phyloP scores from a whole-genome alignment of 1,284 basidiomycete species.

The Coniferiporia sulphurascens region DNA sequence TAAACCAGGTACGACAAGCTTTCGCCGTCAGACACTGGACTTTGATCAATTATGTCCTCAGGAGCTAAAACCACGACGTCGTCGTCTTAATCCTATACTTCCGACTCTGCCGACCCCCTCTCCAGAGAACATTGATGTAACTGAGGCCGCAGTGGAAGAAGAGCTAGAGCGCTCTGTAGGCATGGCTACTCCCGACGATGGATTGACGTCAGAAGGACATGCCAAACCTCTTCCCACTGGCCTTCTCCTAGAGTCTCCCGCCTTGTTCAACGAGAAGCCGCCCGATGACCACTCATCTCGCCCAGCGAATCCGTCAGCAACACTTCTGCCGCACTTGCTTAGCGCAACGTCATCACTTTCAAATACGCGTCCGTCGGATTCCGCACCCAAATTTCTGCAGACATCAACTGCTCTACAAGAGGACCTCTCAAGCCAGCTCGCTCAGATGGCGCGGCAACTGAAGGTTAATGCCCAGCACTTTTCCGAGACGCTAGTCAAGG shows the following conservation, averaged over 20 bases:
- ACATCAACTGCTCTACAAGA: slow-evolving; percentile 62
- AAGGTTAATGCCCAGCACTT: slow-evolving; percentile 72
- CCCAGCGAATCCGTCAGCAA: slow-evolving; percentile 14
- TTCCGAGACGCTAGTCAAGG: slow-evolving; percentile 55
- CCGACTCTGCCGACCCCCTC: slow-evolving; percentile 25
- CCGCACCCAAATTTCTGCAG: slow-evolving; percentile 44
- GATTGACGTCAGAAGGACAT: no score
- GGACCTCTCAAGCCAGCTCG: slow-evolving; percentile 67
- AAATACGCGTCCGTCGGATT: slow-evolving; percentile 30
- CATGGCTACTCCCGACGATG: no score
- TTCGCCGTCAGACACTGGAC: neutral
- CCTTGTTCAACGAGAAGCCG: neutral
- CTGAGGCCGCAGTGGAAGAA: neutral
- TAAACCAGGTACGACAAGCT: slow-evolving; percentile 40
- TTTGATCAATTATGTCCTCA: slow-evolving; percentile 18
- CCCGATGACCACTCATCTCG: slow-evolving; percentile 8
- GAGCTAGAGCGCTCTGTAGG: neutral
- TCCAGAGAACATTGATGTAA: neutral
- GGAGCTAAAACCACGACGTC: slow-evolving; percentile 35
- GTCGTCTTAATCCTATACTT: slow-evolving; percentile 34
- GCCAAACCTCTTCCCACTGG: neutral
- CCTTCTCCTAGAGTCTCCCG: slow-evolving; percentile 21
- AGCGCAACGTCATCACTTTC: slow-evolving; percentile 23
- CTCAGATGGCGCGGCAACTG: slow-evolving; percentile 73
- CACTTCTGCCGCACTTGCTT: slow-evolving; percentile 24